phyloP scores from a whole-genome alignment of 2,329 filamentous ascomycete species.

The Fusarium sp. region DNA sequence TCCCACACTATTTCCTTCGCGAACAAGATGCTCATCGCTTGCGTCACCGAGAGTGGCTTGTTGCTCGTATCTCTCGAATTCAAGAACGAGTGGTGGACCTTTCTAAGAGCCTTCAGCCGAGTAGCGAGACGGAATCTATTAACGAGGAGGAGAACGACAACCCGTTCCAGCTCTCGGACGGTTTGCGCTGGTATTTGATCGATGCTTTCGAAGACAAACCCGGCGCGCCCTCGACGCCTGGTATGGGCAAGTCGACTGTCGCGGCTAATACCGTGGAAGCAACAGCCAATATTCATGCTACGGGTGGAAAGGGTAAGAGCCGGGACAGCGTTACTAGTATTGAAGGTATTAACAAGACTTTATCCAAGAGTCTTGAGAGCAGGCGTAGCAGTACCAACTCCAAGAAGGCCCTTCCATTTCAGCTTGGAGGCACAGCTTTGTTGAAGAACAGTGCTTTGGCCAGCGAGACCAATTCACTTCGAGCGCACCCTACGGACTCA shows the following conservation, averaged over 20 bases:
- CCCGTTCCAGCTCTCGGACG: slow-evolving; percentile 95
- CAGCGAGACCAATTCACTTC: slow-evolving; percentile 71
- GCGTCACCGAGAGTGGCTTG: slow-evolving; percentile 90
- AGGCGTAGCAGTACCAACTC: slow-evolving; percentile 89
- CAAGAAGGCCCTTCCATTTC: slow-evolving; percentile 77
- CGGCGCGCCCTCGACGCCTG: slow-evolving; percentile 90
- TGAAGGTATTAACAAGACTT: slow-evolving; percentile 79
- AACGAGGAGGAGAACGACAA: slow-evolving; percentile 88
- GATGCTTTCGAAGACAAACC: slow-evolving; percentile 95
- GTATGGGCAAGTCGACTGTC: slow-evolving; percentile 91
- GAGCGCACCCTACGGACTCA: slow-evolving; percentile 61
- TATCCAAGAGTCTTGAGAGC: slow-evolving; percentile 91
- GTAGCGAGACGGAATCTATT: slow-evolving; percentile 63
- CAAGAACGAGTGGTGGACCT: slow-evolving; percentile 95
- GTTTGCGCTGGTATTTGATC: slow-evolving; percentile 94
- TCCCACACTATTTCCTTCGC: slow-evolving; percentile 95
- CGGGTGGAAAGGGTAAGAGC: slow-evolving; percentile 60
- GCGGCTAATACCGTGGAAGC: slow-evolving; percentile 89
- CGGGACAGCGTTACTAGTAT: slow-evolving; percentile 67
- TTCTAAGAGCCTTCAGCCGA: slow-evolving; percentile 76
- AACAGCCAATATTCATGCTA: slow-evolving; percentile 74
- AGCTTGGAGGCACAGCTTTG: slow-evolving; percentile 56
- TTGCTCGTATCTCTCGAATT: slow-evolving; percentile 90
- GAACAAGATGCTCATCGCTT: slow-evolving; percentile 92
- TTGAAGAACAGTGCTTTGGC: slow-evolving; percentile 65